phyloP scores from a whole-genome alignment of 495 filamentous ascomycete species.

The Lepraria neglecta region DNA sequence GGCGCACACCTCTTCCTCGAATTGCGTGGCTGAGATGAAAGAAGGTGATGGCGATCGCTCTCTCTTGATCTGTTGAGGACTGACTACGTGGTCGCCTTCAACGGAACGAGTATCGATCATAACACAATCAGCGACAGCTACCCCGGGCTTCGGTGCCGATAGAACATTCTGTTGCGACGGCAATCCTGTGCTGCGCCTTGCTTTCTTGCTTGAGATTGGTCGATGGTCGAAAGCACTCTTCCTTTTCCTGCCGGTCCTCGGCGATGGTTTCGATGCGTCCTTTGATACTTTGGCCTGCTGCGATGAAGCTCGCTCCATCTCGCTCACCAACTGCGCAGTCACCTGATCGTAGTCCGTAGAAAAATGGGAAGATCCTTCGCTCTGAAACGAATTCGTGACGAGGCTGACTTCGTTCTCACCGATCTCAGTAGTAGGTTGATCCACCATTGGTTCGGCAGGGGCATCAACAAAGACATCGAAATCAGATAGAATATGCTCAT shows the following conservation, averaged over 20 bases:
- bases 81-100: neutral
- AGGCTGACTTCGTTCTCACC: neutral
- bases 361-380: neutral
- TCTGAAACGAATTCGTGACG: slow-evolving; percentile 12
- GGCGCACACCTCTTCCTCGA: slow-evolving; percentile 5
- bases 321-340: slow-evolving; percentile 24
- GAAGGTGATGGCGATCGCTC: slow-evolving; percentile 19
- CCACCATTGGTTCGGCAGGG: slow-evolving; percentile 11
- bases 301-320: slow-evolving; percentile 28
- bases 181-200: slow-evolving; percentile 1
- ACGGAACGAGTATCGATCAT: slow-evolving; percentile 17
- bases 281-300: slow-evolving; percentile 5
- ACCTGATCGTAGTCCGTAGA: slow-evolving; percentile 24
- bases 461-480: slow-evolving; percentile 24
- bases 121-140: slow-evolving; percentile 22
- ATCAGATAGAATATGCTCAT: slow-evolving; percentile 15
- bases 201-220: slow-evolving; percentile 15
- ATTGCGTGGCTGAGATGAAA: slow-evolving; percentile 6
- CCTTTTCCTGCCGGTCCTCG: slow-evolving; percentile 13
- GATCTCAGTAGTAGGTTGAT: neutral
- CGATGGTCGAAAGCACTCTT: slow-evolving; percentile 8
- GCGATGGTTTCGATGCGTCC: neutral
- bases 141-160: neutral
- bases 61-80: slow-evolving; percentile 16
- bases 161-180: neutral